Evolutionary conservation across 768 basidiomycete genomes (phyloP).

Genomic region (Suillus hirtellus): DNA sequence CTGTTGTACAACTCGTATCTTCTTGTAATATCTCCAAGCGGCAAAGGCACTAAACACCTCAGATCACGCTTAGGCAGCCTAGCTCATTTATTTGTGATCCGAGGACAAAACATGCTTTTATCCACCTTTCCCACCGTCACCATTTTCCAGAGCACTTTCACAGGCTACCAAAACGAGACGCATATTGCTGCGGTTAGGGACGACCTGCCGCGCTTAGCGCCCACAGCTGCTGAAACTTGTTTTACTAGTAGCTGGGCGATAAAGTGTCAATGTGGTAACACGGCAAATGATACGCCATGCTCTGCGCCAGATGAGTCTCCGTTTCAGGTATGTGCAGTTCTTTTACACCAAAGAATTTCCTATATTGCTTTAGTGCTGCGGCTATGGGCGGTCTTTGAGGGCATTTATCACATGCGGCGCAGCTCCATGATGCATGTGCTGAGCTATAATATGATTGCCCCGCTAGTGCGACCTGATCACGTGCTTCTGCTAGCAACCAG

Average conservation of each 20-base stretch:
- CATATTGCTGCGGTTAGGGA: not conserved
- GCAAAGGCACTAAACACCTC: not conserved
- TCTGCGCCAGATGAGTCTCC: not conserved
- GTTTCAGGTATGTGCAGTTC: not conserved
- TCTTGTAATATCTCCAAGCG: not conserved
- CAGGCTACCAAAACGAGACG: slow-evolving; percentile 3
- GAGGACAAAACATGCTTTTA: not conserved
- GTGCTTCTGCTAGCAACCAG: slow-evolving; percentile 12
- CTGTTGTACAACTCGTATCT: not conserved
- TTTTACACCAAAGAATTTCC: not conserved
- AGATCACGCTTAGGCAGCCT: not conserved
- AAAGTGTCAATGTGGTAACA: not conserved
- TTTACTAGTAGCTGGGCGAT: not conserved
- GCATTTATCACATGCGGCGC: not conserved
- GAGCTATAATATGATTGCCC: not conserved
- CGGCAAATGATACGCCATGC: no score
- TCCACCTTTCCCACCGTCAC: not conserved
- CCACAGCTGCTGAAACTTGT: not conserved
- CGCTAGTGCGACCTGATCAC: slow-evolving; percentile 10
- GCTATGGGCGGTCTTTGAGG: not conserved
- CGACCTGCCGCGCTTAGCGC: not conserved
- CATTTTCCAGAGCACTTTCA: not conserved
- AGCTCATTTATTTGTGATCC: slow-evolving; percentile 1
- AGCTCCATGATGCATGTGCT: not conserved
- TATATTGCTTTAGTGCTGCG: not conserved